These are phyloP conservation scores for Mallotus repandus DNA, from an alignment of 441 rosid genomes.

Conservation along the genomic window DNA sequence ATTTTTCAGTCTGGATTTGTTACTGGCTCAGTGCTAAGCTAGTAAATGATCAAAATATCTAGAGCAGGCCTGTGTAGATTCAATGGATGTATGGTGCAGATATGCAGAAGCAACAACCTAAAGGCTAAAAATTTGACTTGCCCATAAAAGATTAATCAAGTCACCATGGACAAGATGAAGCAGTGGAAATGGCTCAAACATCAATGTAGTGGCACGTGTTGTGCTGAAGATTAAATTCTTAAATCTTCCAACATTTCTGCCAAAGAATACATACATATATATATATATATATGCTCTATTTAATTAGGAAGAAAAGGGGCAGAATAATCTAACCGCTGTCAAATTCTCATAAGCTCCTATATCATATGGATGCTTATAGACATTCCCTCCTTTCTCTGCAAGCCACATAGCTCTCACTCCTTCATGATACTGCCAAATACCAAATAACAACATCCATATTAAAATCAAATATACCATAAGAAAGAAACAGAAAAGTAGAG, in stretches of 20 bases:
- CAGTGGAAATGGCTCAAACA: no score
- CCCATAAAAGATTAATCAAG: not conserved
- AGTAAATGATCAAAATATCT: not conserved
- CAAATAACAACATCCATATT: not conserved
- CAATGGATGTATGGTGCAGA: not conserved
- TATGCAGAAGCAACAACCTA: conserved; percentile 7
- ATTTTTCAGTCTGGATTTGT: not conserved
- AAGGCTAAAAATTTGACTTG: not conserved
- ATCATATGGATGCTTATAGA: conserved; percentile 87
- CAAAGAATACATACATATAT: not conserved
- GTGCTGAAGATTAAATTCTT: not conserved
- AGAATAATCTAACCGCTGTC: conserved; percentile 44
- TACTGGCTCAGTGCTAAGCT: not conserved
- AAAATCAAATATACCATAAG: not conserved
- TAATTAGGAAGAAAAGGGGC: not conserved
- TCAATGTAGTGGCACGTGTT: not conserved
- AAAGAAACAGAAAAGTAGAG: conserved; percentile 1
- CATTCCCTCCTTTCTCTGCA: conserved; percentile 82
- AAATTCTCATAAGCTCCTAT: conserved; percentile 71
- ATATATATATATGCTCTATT: not conserved
- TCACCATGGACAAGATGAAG: not conserved
- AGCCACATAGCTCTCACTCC: conserved; percentile 96
- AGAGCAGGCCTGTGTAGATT: not conserved
- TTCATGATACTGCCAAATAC: conserved; percentile 68
- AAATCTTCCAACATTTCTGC: not conserved